These are phyloP conservation scores for Coriaria nepalensis DNA, from an alignment of 306 rosid genomes.

Conservation along the genomic window DNA sequence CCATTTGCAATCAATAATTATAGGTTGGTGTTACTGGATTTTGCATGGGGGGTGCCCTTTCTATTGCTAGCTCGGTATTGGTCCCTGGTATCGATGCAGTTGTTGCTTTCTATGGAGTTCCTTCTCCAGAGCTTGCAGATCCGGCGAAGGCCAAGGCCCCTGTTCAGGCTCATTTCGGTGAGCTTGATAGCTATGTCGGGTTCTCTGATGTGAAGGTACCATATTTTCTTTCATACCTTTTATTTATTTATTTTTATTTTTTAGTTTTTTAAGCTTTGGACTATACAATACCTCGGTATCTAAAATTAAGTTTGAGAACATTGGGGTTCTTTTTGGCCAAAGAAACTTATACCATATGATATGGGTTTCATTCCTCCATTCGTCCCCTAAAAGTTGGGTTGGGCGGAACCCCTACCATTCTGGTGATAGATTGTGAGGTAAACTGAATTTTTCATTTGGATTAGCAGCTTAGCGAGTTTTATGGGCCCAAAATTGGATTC, in stretches of 20 bases:
- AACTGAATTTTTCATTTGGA: too few relatives aligned
- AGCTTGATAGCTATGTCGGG: slow-evolving; percentile 73
- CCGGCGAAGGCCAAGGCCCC: slow-evolving; percentile 84
- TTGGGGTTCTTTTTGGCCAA: too few relatives aligned
- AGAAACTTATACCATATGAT: too few relatives aligned
- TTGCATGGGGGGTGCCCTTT: slow-evolving; percentile 98
- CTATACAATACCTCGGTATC: neutral
- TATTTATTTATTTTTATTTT: neutral
- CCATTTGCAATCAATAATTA: neutral
- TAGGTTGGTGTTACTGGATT: slow-evolving; percentile 95
- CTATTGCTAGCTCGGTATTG: slow-evolving; percentile 92
- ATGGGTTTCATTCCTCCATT: too few relatives aligned
- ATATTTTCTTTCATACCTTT: slow-evolving; percentile 4
- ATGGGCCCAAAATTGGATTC: too few relatives aligned
- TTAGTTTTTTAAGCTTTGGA: neutral
- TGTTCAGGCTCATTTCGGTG: slow-evolving; percentile 94
- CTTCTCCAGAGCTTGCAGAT: slow-evolving; percentile 84
- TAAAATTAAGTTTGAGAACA: neutral
- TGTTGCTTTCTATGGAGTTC: slow-evolving; percentile 87
- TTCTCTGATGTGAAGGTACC: slow-evolving; percentile 83
- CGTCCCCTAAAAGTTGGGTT: too few relatives aligned
- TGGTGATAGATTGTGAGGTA: too few relatives aligned
- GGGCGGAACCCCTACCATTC: too few relatives aligned
- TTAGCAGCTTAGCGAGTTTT: too few relatives aligned
- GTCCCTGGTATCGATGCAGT: slow-evolving; percentile 70